Conservation (phyloP, 495 filamentous ascomycete species). For the Aspergillus steynii region DNA sequence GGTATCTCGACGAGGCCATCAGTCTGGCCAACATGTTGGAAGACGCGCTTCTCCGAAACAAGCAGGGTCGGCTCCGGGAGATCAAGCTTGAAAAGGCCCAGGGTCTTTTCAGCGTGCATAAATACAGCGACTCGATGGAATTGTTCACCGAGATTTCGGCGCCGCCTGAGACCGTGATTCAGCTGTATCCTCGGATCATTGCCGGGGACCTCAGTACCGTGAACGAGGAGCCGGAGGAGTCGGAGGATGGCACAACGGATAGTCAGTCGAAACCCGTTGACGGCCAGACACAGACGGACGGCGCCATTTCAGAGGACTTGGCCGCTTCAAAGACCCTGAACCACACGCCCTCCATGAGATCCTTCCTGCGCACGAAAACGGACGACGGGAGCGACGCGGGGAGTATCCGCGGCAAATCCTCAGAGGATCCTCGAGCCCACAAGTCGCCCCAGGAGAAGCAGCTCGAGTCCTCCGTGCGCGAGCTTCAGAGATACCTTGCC, state of each 20-base stretch:
- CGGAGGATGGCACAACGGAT: constrained; percentile 36
- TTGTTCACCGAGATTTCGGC: constrained; percentile 87
- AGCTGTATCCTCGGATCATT: constrained; percentile 78
- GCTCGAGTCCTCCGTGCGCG: constrained; percentile 73
- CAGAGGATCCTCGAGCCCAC: constrained; percentile 19
- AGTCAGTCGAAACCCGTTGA: constrained; percentile 24
- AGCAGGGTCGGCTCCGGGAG: constrained; percentile 73
- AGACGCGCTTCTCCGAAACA: constrained; percentile 85
- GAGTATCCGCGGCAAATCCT: constrained; percentile 42
- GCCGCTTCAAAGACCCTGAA: constrained; percentile 21
- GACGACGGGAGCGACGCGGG: constrained; percentile 48
- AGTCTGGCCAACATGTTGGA: constrained; percentile 87
- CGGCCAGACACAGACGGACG: constrained; percentile 30
- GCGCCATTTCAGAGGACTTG: constrained; percentile 23
- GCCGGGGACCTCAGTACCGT: constrained; percentile 73
- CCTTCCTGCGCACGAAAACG: constrained; percentile 42
- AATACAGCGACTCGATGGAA: constrained; percentile 86
- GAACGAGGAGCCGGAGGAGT: constrained; percentile 52
- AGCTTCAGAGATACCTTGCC: constrained; percentile 81
- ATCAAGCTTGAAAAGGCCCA: constrained; percentile 91
- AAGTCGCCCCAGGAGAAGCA: constrained; percentile 71
- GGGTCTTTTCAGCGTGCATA: constrained; percentile 73
- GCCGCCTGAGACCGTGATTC: constrained; percentile 85
- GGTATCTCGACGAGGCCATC: constrained; percentile 86
- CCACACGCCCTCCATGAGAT: constrained; percentile 60